Evolutionary conservation across 2,329 filamentous ascomycete species (phyloP).

Genomic region (Cladorrhinum sp.): DNA sequence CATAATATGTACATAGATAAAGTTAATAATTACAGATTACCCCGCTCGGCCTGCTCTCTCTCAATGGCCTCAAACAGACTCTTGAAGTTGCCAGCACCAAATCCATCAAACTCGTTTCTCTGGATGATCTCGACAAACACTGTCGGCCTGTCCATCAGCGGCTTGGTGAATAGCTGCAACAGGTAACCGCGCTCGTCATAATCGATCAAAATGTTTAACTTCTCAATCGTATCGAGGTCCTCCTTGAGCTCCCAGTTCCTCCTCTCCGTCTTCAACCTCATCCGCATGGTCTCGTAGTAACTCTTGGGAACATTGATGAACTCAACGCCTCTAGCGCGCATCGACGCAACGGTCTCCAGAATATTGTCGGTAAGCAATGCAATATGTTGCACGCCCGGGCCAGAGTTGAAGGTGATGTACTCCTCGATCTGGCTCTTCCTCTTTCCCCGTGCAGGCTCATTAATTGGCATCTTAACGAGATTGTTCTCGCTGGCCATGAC

Average conservation of each 20-base stretch:
- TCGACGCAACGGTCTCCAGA: slow-evolving; percentile 68
- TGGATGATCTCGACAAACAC: slow-evolving; percentile 98
- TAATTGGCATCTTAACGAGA: slow-evolving; percentile 96
- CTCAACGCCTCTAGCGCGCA: slow-evolving; percentile 84
- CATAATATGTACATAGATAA: not conserved
- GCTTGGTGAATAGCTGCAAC: slow-evolving; percentile 74
- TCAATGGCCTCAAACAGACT: slow-evolving; percentile 94
- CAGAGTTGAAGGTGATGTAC: slow-evolving; percentile 85
- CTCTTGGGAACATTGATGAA: slow-evolving; percentile 87
- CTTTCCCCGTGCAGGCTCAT: slow-evolving; percentile 87
- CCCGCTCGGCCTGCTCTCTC: slow-evolving; percentile 80
- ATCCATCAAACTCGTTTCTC: slow-evolving; percentile 83
- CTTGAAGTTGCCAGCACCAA: slow-evolving; percentile 95
- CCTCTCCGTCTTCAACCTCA: slow-evolving; percentile 64
- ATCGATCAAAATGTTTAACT: slow-evolving; percentile 85
- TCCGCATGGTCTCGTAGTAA: slow-evolving; percentile 77
- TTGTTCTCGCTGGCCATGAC: slow-evolving; percentile 88
- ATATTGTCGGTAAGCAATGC: slow-evolving; percentile 82
- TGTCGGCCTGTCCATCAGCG: slow-evolving; percentile 88
- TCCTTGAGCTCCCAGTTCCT: slow-evolving; percentile 66
- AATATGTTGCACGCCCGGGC: slow-evolving; percentile 89
- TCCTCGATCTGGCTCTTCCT: slow-evolving; percentile 94
- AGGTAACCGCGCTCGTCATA: slow-evolving; percentile 92
- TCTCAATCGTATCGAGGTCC: slow-evolving; percentile 73
- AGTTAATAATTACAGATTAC: slow-evolving; percentile 65